Base-by-base conservation (phyloP, 225 moss, liverwort and hornwort genomes). In the Pseudisothecium myosuroides region DNA sequence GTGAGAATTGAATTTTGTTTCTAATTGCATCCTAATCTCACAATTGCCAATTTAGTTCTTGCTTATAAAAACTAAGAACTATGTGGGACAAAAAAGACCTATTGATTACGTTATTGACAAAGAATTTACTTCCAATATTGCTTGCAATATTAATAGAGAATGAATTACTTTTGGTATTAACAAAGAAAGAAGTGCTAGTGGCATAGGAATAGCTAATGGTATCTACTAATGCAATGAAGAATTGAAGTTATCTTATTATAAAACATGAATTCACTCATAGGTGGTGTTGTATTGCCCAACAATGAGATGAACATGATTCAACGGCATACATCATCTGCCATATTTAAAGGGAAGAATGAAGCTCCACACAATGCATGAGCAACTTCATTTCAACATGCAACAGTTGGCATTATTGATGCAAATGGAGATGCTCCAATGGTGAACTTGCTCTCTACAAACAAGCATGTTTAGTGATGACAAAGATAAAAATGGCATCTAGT, bases 321-420 rank as follows among this genome's bases (percentile, higher is more conserved):
- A 71, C 3, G 1, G 9, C 9, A 5, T 39, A 24, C 39, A 39
- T 39, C 41, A 71, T 71, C 41, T 71, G 15, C 23, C 7, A 27
- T 1, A 71, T 0, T 26, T 16, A 43, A 41, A 71, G 4, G 9
- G 41, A 71, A 26, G 13, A 41, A 41, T 26, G 15, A 41, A 41
- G 5, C 26, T 41, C 43, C 9, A 15, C 9, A 8, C 22, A 27
- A 43, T 26, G 27, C 15, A 0, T 71, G 0, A 2, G 1, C 27
- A 72, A 16, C 27, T 72, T 41, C 43, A 43, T 41, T 39, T 69
- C 20, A 36, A 66, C 6, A 36, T 36, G 3, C 11, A 19, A 19
- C 66, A 19, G 10, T 0, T 66, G 6, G 37, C 11, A 67, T 7
- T 67, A 6, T 67, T 37, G 37, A 37, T 66, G 34, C 21, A 67